These are phyloP conservation scores for Striga asiatica DNA, from an alignment of 257 asterid species.

Conservation along the genomic window DNA sequence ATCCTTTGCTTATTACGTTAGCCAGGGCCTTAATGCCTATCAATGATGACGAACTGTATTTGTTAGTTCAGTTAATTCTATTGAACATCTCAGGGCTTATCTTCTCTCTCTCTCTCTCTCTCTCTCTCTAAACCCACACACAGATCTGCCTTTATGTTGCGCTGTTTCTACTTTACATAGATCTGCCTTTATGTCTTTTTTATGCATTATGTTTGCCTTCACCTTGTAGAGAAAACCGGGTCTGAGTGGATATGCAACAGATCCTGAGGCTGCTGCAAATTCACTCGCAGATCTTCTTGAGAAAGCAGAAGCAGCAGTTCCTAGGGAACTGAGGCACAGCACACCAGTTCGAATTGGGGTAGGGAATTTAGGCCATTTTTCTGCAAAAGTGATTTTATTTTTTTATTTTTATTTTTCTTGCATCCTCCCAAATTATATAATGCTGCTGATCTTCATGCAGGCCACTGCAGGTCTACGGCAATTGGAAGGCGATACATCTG, in stretches of 20 bases:
- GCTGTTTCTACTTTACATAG: neutral
- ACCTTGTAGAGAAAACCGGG: slow-evolving; percentile 59
- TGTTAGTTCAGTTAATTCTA: slow-evolving; percentile 1
- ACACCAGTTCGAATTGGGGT: slow-evolving; percentile 80
- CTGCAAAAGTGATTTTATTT: neutral
- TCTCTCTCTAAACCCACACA: neutral
- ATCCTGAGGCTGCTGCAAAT: slow-evolving; percentile 49
- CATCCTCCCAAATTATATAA: neutral
- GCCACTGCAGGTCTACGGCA: slow-evolving; percentile 81
- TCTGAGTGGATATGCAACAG: slow-evolving; percentile 43
- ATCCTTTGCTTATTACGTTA: neutral
- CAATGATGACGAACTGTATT: slow-evolving; percentile 7
- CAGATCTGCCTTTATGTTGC: too few relatives aligned
- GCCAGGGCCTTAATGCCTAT: neutral
- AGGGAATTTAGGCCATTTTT: slow-evolving; percentile 1
- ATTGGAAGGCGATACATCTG: slow-evolving; percentile 45
- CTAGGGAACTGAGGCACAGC: slow-evolving; percentile 24
- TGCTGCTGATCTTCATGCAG: too few relatives aligned
- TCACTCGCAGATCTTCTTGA: slow-evolving; percentile 35
- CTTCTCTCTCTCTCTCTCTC: neutral
- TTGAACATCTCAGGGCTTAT: neutral
- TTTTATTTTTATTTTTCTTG: neutral
- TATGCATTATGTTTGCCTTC: too few relatives aligned
- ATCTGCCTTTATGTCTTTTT: slow-evolving; percentile 7
- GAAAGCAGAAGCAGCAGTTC: slow-evolving; percentile 44